phyloP scores from a whole-genome alignment of 495 filamentous ascomycete species.

The Neurospora tetrasperma region DNA sequence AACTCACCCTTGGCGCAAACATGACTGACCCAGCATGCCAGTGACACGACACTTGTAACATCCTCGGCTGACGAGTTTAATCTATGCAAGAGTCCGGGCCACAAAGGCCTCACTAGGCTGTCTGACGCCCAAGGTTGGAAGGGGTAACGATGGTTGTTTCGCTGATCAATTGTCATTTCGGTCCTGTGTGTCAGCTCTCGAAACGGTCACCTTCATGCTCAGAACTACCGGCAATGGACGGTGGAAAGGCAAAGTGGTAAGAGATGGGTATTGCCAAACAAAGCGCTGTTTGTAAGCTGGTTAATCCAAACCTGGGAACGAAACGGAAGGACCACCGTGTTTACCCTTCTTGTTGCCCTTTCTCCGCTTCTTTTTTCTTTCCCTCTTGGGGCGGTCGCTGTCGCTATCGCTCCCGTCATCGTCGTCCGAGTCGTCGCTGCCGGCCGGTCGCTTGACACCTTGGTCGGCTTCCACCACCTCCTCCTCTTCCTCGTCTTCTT shows the following conservation, averaged over 20 bases:
- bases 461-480: slow-evolving; percentile 36
- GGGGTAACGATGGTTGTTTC: background rate
- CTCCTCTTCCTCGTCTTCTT: slow-evolving; percentile 34
- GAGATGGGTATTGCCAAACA: slow-evolving; percentile 2
- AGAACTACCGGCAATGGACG: background rate
- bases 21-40: background rate
- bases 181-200: background rate
- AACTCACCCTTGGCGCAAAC: background rate
- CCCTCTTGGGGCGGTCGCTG: slow-evolving; percentile 35
- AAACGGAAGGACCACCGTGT: slow-evolving; percentile 2
- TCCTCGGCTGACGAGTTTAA: background rate
- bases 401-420: slow-evolving; percentile 26
- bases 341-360: slow-evolving; percentile 31
- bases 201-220: slow-evolving; percentile 18
- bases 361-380: slow-evolving; percentile 33
- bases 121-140: background rate
- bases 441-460: slow-evolving; percentile 33
- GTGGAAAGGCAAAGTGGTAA: background rate
- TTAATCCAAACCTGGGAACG: slow-evolving; percentile 27
- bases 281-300: background rate
- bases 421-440: slow-evolving; percentile 31
- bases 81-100: background rate
- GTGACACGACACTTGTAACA: background rate
- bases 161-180: background rate
- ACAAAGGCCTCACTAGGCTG: background rate